Conservation (phyloP, 2,329 filamentous ascomycete species). For the Thelonectria discophora region DNA sequence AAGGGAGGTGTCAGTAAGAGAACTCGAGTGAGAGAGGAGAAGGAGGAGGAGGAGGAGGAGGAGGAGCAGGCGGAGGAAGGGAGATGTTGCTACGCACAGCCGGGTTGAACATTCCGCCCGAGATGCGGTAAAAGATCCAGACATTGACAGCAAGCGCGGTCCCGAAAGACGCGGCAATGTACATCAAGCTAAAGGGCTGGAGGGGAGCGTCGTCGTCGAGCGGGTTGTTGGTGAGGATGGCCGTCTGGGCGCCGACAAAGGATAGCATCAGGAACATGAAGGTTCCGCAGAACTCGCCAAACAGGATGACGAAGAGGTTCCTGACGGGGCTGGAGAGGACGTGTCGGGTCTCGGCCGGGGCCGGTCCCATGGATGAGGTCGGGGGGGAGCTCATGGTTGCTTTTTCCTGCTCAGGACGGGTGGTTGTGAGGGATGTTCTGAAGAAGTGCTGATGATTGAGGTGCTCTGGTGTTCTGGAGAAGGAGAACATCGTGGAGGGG, state of each 20-base stretch:
- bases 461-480: background rate
- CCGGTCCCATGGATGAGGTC: conserved; percentile 25
- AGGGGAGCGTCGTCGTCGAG: conserved; percentile 40
- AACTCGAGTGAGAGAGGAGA: background rate
- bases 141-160: conserved; percentile 62
- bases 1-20: conserved; percentile 8
- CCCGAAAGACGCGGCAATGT: conserved; percentile 61
- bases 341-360: conserved; percentile 6
- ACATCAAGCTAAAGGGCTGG: conserved; percentile 52
- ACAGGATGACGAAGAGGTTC: conserved; percentile 52
- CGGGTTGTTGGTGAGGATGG: conserved; percentile 45
- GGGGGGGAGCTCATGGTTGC: conserved; percentile 4
- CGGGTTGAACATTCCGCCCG: conserved; percentile 61
- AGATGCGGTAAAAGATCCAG: conserved; percentile 66
- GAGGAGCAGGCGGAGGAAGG: too few relatives aligned
- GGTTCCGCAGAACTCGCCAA: conserved; percentile 62
- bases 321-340: conserved; percentile 27
- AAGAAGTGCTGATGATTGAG: background rate
- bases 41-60: background rate
- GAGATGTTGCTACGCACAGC: conserved; percentile 49
- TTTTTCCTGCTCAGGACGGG: too few relatives aligned
- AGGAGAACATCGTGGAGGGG: background rate
- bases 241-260: conserved; percentile 52
- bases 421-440: background rate
- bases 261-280: conserved; percentile 61